Evolutionary conservation across 495 filamentous ascomycete genomes (phyloP), one percentile per base, ranked within the genome.

Genomic region (Durotheca rogersii): DNA sequence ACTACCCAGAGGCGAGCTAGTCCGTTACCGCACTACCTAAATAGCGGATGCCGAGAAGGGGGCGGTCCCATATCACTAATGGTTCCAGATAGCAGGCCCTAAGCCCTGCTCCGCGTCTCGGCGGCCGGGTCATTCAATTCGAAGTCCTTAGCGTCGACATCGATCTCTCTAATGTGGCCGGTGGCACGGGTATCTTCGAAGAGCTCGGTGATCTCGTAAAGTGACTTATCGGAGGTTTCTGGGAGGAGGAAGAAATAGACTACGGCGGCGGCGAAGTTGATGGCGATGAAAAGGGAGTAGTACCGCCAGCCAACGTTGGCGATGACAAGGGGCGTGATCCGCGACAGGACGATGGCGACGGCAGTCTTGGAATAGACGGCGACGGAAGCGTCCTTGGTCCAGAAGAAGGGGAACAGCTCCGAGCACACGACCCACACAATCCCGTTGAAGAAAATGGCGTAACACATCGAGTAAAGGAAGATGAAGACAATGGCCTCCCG

Each of bases 301-400:
- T n/a, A n/a, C n/a, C n/a, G n/a, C n/a, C n/a, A n/a, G n/a, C n/a
- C n/a, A n/a, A 75, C 61, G 16, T 64, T 56, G 3, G 53, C 65
- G 12, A 78, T 45, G 2, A 69, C 75, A 47, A 73, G 66, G 12
- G 76, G 73, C 0, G 72, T 74, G 1, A 76, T 67, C 44, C 78
- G 74, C 23, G 65, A 69, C 64, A 76, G 78, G 10, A 78, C 58
- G 4, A 73, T 75, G 20, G 65, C 67, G 10, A 75, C 67, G 3
- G 72, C 31, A 25, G 20, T 44, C 29, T 54, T 34, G 12, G 12
- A 35, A 35, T 50, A 53, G 7, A 40, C 37, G 7, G 37, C 49
- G 7, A 59, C 21, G 29, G 32, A 30, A 10, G 46, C n/a, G n/a
- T n/a, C 18, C 7, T 45, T 51, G 7, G 50, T 35, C 14, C 12